A percentile compares a stretch with the other conserved stretches of the same genome.
Evolutionary conservation across 495 filamentous ascomycete genomes (phyloP).

Genomic region (Cryomyces minteri): DNA sequence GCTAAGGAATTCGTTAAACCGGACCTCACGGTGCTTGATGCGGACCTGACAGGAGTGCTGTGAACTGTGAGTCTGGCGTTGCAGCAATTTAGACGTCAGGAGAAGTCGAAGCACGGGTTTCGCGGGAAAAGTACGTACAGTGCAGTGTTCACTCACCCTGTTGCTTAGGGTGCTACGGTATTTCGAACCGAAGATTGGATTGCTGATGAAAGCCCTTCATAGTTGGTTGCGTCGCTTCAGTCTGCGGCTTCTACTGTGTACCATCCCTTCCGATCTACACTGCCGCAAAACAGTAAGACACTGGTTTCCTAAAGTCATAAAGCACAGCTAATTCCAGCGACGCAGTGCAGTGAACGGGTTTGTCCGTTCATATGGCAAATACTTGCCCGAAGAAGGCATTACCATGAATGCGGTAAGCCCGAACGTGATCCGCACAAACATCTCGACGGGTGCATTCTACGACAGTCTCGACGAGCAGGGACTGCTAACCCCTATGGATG

Average conservation of each 20-base stretch:
- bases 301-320: not conserved
- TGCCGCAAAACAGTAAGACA: conserved; percentile 11
- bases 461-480: conserved; percentile 4
- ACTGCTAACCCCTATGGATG: conserved; percentile 8
- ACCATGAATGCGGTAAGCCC: conserved; percentile 14
- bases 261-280: conserved; percentile 12
- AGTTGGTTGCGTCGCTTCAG: not conserved
- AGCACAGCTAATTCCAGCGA: not conserved
- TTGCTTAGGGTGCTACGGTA: no score
- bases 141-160: no score
- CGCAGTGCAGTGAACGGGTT: conserved; percentile 10
- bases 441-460: conserved; percentile 10
- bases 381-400: conserved; percentile 11
- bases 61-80: conserved; percentile 9
- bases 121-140: conserved; percentile 11
- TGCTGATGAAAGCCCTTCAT: no score
- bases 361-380: conserved; percentile 13
- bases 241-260: conserved; percentile 14
- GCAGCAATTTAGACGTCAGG: conserved; percentile 13
- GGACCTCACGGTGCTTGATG: conserved; percentile 9
- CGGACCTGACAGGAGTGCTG: conserved; percentile 10
- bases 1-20: conserved; percentile 8
- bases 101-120: conserved; percentile 7
- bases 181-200: no score
- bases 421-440: conserved; percentile 11